Base-by-base conservation (phyloP, 345 rosid genomes). In the Pelargonium nanum region DNA sequence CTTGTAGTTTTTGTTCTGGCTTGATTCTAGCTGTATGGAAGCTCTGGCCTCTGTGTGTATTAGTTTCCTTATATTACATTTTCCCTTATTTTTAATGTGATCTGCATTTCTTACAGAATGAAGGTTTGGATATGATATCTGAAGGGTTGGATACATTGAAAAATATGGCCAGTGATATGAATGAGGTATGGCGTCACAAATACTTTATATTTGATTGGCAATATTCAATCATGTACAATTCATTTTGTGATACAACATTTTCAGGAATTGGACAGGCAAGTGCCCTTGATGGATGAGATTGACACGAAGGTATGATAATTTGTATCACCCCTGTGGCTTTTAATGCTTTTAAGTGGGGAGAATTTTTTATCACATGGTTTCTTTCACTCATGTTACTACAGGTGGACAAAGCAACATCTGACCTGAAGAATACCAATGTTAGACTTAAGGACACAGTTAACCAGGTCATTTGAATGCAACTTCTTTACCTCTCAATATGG, bases 221-320 rank as follows among this genome's bases (percentile, higher is more conserved):
- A 13, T 53, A 20, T 57, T n/a, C 58, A 28, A 44, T 26, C 17
- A 44, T 53, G 26, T 34, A 19, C 17, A 52, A 30, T 48, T 56
- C 66, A 26, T 60, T 60, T 26, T 17, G 57, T 67, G 16, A 22
- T 64, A 64, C 24, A 16, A 21, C 64, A 15, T 73, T 23, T 58
- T 48, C 81, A 88, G 96, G 93, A 85, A 72, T 54, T 86, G 77
- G 96, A 86, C 48, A 75, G 83, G 74, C 95, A 87, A 79, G 89
- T 83, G 64, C 97, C 90, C 25, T 65, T 87, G 58, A 76, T 85
- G 69, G 96, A 82, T 60, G 92, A 91, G 68, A 91, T 88, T 62
- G 98, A 85, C 48, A 70, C 83, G 34, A 86, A 86, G 90, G 92
- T n/a, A n/a, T n/a, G n/a, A n/a, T n/a, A n/a, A n/a, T n/a, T n/a